These are phyloP conservation scores for Boletus insuetus DNA, from an alignment of 768 basidiomycete genomes.

Conservation along the genomic window DNA sequence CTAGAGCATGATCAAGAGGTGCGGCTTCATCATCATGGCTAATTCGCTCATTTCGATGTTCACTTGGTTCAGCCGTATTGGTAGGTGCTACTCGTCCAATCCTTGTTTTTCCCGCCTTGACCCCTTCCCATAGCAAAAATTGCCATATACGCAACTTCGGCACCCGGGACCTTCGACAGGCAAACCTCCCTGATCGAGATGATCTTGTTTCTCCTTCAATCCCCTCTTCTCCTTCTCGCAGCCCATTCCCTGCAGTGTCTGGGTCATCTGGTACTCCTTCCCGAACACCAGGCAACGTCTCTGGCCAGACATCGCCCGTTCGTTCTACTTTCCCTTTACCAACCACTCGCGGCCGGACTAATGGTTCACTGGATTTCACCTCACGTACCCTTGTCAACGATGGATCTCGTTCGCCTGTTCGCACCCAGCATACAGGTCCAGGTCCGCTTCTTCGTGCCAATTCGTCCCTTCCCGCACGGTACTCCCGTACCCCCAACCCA, in stretches of 20 bases:
- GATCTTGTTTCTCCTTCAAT: constrained; percentile 33
- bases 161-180: constrained; percentile 67
- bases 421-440: constrained; percentile 25
- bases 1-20: constrained; percentile 85
- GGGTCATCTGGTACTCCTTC: constrained; percentile 10
- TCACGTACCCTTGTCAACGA: constrained; percentile 11
- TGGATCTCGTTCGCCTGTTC: constrained; percentile 27
- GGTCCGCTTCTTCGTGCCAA: constrained; percentile 41
- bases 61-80: constrained; percentile 40
- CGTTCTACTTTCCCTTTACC: constrained; percentile 35
- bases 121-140: constrained; percentile 55
- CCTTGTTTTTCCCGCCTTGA: background rate
- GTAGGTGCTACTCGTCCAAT: constrained; percentile 23
- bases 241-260: constrained; percentile 14
- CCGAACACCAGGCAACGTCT: constrained; percentile 21
- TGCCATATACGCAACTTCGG: constrained; percentile 83
- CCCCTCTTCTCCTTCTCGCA: constrained; percentile 30
- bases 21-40: constrained; percentile 17
- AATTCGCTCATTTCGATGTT: constrained; percentile 1
- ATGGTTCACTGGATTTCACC: constrained; percentile 28
- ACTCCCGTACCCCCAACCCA: constrained; percentile 22
- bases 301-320: constrained; percentile 25
- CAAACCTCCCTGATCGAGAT: constrained; percentile 57
- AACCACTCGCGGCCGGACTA: constrained; percentile 18
- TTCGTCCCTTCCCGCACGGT: constrained; percentile 40